A percentile compares a stretch with the other conserved stretches of the same genome.
phyloP scores from a whole-genome alignment of 2,329 filamentous ascomycete species.

The Aspergillus phoenicis region DNA sequence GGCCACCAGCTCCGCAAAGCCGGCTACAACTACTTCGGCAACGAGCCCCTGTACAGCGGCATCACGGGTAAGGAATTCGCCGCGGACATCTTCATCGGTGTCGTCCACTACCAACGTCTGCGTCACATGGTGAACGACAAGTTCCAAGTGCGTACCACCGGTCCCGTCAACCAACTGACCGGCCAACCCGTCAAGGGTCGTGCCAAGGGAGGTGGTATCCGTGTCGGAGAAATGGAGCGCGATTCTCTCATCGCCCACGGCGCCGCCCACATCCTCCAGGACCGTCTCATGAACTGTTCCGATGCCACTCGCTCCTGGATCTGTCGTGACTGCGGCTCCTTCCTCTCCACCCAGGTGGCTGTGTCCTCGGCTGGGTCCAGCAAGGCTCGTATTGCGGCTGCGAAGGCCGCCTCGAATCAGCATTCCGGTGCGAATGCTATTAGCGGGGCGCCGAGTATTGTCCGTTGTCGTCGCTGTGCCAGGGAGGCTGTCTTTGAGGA shows the following conservation, averaged over 20 bases:
- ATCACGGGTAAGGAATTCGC: conserved; percentile 93
- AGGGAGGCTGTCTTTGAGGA: conserved; percentile 62
- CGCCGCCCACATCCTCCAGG: conserved; percentile 90
- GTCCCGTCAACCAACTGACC: conserved; percentile 84
- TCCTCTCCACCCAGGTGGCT: conserved; percentile 74
- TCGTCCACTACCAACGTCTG: conserved; percentile 97
- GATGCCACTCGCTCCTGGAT: conserved; percentile 90
- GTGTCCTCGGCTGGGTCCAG: conserved; percentile 36
- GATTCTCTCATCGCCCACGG: conserved; percentile 94
- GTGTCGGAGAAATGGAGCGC: conserved; percentile 98
- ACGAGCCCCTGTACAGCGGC: conserved; percentile 97
- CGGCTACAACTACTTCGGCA: conserved; percentile 97
- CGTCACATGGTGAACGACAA: conserved; percentile 99
- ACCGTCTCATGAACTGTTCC: conserved; percentile 94
- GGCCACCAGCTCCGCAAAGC: conserved; percentile 93
- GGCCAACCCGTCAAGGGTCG: conserved; percentile 97
- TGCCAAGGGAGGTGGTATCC: conserved; percentile 95
- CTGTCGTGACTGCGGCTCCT: conserved; percentile 85
- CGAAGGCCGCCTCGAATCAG: conserved; percentile 35
- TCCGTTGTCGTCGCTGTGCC: conserved; percentile 80
- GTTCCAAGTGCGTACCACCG: conserved; percentile 95
- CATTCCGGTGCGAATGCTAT: conserved; percentile 56
- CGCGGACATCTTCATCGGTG: conserved; percentile 93
- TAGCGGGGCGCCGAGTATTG: conserved; percentile 61
- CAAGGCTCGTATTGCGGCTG: conserved; percentile 33